Evolutionary conservation across 2,329 filamentous ascomycete species (phyloP), one percentile per base, ranked within the genome.

Genomic region (Allantophomopsis cytisporea): DNA sequence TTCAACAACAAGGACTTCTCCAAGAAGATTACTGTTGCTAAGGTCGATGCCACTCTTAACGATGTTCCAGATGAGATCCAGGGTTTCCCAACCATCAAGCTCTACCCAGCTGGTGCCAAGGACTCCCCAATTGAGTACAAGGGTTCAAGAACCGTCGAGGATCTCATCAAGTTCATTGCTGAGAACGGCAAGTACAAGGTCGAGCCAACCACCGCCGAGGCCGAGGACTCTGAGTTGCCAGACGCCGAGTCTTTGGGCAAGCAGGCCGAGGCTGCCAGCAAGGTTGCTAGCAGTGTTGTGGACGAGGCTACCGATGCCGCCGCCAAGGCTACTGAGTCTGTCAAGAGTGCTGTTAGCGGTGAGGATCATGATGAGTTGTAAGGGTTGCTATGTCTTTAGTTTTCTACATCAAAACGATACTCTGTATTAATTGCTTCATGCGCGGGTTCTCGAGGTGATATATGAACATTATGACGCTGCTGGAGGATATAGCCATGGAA

Each of bases 11-110:
- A 81, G 68, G 80, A 83, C 52, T 82, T 79, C 65, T 83, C 83
- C 62, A 71, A 79, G 66, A 80, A 86, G 66, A 83, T 98, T 43
- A 71, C 91, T 54, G 84, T 98, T 58, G 91, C 88, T 65, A 98
- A 98, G 81, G 81, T 98, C 51, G 91, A 98, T 58, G 91, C 91
- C 43, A 98, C 91, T 46, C 65, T 68, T 67, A 98, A 98, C 69
- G 91, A 98, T 54, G 85, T 96, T 42, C 91, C 91, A 42, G 89
- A 96, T 63, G 85, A 94, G 68, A 86, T 98, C 57, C 76, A 85
- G 63, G 91, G 91, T 48, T 98, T 98, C 82, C 91, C 91, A 42
- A 98, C 91, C 61, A 95, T 98, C 76, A 96, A 96, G 76, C 76
- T 98, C 51, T 98, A 78, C 82, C 76, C 85, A 48, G 91, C 91